Conservation (phyloP, 1,284 basidiomycete genomes). For the Somion occarium region DNA sequence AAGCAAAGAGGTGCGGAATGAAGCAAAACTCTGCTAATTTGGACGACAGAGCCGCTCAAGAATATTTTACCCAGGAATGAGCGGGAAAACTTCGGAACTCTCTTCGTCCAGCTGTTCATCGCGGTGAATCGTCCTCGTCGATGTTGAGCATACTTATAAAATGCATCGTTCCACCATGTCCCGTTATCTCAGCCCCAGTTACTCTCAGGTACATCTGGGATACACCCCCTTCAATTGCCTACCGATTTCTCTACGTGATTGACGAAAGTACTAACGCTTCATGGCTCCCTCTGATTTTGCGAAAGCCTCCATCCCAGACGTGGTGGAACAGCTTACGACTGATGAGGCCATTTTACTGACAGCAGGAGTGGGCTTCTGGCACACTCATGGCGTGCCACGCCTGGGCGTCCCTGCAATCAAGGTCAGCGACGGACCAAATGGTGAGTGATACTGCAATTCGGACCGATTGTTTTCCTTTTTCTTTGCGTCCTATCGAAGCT, state of each 20-base stretch:
- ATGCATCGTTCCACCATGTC: not conserved
- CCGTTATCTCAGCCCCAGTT: not conserved
- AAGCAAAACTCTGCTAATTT: not conserved
- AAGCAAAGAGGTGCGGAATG: not conserved
- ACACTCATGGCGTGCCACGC: constrained; percentile 60
- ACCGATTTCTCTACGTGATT: not conserved
- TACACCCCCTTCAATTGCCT: not conserved
- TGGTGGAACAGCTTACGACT: constrained; percentile 61
- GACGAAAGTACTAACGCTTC: too few species aligned
- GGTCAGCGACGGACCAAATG: constrained; percentile 74
- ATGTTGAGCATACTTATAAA: not conserved
- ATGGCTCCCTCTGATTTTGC: constrained; percentile 71
- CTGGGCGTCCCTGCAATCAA: constrained; percentile 70
- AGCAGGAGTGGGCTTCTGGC: constrained; percentile 74
- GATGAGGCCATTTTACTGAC: constrained; percentile 69
- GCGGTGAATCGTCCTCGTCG: not conserved
- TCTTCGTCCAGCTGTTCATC: not conserved
- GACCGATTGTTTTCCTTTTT: too few species aligned
- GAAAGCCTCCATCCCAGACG: constrained; percentile 51
- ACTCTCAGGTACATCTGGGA: not conserved
- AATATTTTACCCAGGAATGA: not conserved
- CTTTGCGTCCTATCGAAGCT: not conserved
- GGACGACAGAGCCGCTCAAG: not conserved
- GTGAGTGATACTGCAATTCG: constrained; percentile 26
- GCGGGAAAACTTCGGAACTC: not conserved